Evolutionary conservation across 1,139 yeast genomes (phyloP), one percentile per base, ranked within the genome.

Genomic region (Pichia sp.): DNA sequence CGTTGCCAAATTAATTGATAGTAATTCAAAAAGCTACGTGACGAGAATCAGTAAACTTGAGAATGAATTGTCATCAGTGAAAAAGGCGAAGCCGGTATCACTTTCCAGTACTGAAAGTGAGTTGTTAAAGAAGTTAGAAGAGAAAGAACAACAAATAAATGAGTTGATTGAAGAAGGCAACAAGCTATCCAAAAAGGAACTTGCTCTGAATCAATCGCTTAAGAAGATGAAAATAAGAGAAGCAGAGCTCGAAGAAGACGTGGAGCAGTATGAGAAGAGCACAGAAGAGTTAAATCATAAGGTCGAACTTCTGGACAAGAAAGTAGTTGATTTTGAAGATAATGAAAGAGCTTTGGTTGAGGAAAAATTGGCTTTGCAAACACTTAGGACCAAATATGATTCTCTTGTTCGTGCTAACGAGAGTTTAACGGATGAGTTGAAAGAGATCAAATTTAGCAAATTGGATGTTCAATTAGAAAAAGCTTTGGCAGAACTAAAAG

Each of bases 111-210:
- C n/a, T 5, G 48, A 51, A 30, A 56, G 53, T 44, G 50, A 50
- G 2, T 52, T 64, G 46, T 44, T 51, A 50, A 67, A 63, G 50
- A 75, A 70, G 55, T 58, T 74, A 8, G 71, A 76, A 4, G 80
- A 77, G 45, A 80, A 80, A 60, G 90, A 87, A 49, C 75, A 74
- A 30, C 74, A 75, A 42, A 76, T 87, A 58, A 85, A 81, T 30
- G 72, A 77, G 58, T 73, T 92, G 42, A 69, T 87, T 65, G 82
- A 80, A 56, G 98, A 92, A 69, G 97, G 97, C 4, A 86, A 87
- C 59, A 81, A 79, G 32, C 72, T 92, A 44, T 85, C 96, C 0
- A 79, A 79, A 57, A 86, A 82, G 59, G 97, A 93, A 64, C 75
- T 90, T 41, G 81, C 81, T 61, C 76, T 85, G 54, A 84, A 81